Percentiles rank a stretch among this genome's conserved stretches.
Evolutionary conservation across 2,329 filamentous ascomycete species (phyloP).

Genomic region (Phialocephala sp.): DNA sequence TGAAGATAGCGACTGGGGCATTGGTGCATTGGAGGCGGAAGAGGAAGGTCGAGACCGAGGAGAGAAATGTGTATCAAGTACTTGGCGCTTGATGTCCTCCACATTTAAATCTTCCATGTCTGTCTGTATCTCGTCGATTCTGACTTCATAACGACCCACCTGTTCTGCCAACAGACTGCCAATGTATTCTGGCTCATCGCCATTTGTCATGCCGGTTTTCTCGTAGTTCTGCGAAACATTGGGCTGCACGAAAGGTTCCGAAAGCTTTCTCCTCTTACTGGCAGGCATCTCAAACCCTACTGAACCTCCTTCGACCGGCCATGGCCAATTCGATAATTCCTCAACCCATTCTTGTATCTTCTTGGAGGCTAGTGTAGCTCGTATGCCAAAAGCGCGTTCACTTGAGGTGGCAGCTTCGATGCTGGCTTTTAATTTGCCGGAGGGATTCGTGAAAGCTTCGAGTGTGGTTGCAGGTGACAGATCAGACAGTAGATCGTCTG

Average conservation of each 20-base stretch:
- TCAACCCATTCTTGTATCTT: constrained; percentile 75
- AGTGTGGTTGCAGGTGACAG: constrained; percentile 66
- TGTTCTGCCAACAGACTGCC: constrained; percentile 72
- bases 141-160: constrained; percentile 71
- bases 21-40: constrained; percentile 50
- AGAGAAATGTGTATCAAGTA: constrained; percentile 80
- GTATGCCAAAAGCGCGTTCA: constrained; percentile 74
- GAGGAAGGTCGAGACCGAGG: constrained; percentile 60
- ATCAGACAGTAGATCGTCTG: constrained; percentile 65
- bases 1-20: constrained; percentile 49
- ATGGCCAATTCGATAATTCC: constrained; percentile 69
- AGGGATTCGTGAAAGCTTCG: constrained; percentile 61
- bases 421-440: constrained; percentile 60
- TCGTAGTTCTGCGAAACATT: constrained; percentile 10
- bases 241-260: constrained; percentile 25
- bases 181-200: constrained; percentile 33
- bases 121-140: constrained; percentile 74
- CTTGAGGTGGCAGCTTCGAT: constrained; percentile 66
- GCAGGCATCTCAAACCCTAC: constrained; percentile 60
- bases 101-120: constrained; percentile 74
- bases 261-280: constrained; percentile 49
- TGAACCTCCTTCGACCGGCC: constrained; percentile 57
- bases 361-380: constrained; percentile 72
- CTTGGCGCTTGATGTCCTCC: constrained; percentile 88
- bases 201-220: constrained; percentile 21